Evolutionary conservation across 2,329 filamentous ascomycete genomes (phyloP).

Genomic region (Akanthomyces dipterigenus): DNA sequence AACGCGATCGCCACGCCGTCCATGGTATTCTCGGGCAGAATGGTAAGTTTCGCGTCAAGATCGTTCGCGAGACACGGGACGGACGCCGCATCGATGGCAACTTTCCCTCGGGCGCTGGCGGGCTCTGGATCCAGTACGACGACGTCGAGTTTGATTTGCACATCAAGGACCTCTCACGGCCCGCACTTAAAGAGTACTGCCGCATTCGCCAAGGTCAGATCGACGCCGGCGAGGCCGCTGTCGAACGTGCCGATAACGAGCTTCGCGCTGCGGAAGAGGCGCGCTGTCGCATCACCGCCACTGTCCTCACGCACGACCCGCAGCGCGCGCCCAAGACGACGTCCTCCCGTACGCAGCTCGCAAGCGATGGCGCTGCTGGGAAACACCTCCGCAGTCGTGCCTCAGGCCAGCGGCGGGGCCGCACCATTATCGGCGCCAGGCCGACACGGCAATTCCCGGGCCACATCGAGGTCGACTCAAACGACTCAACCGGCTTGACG

Average conservation of each 20-base stretch:
- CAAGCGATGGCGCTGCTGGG: background rate
- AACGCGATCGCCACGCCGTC: conserved; percentile 52
- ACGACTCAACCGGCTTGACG: background rate
- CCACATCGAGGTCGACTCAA: conserved; percentile 4
- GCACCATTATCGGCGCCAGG: conserved; percentile 26
- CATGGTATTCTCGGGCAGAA: conserved; percentile 58
- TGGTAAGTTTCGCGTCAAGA: conserved; percentile 59
- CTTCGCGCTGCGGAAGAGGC: conserved; percentile 45
- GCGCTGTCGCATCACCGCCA: conserved; percentile 33
- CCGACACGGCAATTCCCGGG: conserved; percentile 22
- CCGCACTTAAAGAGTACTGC: conserved; percentile 57
- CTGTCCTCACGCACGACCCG: conserved; percentile 11
- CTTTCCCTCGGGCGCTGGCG: conserved; percentile 53
- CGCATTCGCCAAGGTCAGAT: conserved; percentile 54
- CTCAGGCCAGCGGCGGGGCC: conserved; percentile 22
- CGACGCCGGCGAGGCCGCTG: conserved; percentile 43
- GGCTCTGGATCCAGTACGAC: conserved; percentile 56
- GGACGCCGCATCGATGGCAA: conserved; percentile 52
- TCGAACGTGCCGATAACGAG: conserved; percentile 45
- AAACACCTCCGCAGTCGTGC: background rate
- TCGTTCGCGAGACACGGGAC: conserved; percentile 53
- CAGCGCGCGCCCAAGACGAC: conserved; percentile 18
- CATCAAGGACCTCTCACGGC: conserved; percentile 41
- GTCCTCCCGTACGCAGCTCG: conserved; percentile 10
- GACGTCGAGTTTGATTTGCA: conserved; percentile 54